Evolutionary conservation across 306 rosid species (phyloP), one percentile per base, ranked within the genome.

Genomic region (Sechiopsis laciniata): DNA sequence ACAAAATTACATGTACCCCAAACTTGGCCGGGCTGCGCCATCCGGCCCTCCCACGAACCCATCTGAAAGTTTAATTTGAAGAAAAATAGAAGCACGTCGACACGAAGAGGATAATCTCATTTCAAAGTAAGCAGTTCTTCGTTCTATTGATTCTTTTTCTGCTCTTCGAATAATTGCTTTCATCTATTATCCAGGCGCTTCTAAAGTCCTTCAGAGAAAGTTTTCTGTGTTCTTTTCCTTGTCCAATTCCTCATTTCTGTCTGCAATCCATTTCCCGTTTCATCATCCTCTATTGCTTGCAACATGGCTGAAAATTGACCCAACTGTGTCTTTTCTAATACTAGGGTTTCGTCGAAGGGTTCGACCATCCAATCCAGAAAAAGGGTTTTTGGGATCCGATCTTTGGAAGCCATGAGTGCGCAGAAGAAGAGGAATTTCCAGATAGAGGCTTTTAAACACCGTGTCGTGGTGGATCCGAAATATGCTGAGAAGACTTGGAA

Each of bases 401-500:
- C 62, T 26, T 60, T 29, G 60, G 50, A n/a, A 69, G 81, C 82
- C 77, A 92, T 90, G 98, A 92, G 96, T 82, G 89, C 83, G 54
- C 98, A 90, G 89, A 92, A 86, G 88, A 92, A 85, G 86, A 84
- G 90, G 82, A 88, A 88, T 87, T 92, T 92, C 58, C 98, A 90
- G 87, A 92, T 92, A 68, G 98, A 92, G 79, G 96, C 98, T 63
- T 92, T 92, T 68, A 92, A 90, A 83, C 96, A 92, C 51, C 84
- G 96, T 66, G 98, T 90, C 51, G 96, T 90, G 76, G 89, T 92
- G 81, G 98, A 92, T 92, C 98, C 96, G 26, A 90, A 87, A 78
- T 92, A 92, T 76, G 91, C 93, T 88, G 97, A 92, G 73, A 92
- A 88, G 86, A 92, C 96, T 1, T 92, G 97, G 96, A 90, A 87